These are phyloP conservation scores for Seiridium cupressi DNA, from an alignment of 2,329 filamentous ascomycete genomes.

Conservation along the genomic window DNA sequence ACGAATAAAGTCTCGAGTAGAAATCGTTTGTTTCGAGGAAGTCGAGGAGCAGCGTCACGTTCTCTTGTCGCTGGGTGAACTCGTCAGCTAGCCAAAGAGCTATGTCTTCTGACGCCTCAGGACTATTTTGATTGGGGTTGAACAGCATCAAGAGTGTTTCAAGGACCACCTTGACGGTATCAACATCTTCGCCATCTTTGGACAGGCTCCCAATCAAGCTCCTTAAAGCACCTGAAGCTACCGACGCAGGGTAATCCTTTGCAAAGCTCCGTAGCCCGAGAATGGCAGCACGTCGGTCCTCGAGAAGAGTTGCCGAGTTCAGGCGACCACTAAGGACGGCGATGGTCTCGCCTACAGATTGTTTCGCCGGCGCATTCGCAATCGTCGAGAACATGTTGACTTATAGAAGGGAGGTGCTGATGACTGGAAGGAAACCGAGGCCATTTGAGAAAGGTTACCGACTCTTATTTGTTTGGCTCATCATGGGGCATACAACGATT, in stretches of 20 bases:
- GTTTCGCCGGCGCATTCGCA: slow-evolving; percentile 79
- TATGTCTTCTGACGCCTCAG: slow-evolving; percentile 95
- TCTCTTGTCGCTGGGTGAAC: slow-evolving; percentile 96
- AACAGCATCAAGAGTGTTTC: slow-evolving; percentile 97
- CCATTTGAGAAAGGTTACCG: slow-evolving; percentile 28
- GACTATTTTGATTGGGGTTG: slow-evolving; percentile 66
- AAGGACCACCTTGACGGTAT: slow-evolving; percentile 91
- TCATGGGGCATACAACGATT: slow-evolving; percentile 6
- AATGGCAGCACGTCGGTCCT: slow-evolving; percentile 92
- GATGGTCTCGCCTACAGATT: slow-evolving; percentile 94
- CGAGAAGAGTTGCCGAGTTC: slow-evolving; percentile 83
- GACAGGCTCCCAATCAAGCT: slow-evolving; percentile 81
- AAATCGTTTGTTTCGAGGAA: slow-evolving; percentile 86
- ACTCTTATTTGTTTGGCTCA: slow-evolving; percentile 15
- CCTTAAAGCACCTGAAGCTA: slow-evolving; percentile 88
- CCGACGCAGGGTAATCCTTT: slow-evolving; percentile 93
- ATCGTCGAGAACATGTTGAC: slow-evolving; percentile 61
- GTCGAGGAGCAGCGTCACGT: slow-evolving; percentile 85
- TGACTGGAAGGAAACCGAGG: slow-evolving; percentile 19
- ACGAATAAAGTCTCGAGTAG: slow-evolving; percentile 84
- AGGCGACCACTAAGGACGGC: slow-evolving; percentile 84
- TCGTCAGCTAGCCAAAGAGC: slow-evolving; percentile 95
- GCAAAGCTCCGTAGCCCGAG: slow-evolving; percentile 92
- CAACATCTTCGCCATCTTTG: slow-evolving; percentile 90
- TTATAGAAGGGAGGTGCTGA: slow-evolving; percentile 21